These are phyloP conservation scores for Beauveria rudraprayagi DNA, from an alignment of 2,329 filamentous ascomycete species.

Conservation along the genomic window DNA sequence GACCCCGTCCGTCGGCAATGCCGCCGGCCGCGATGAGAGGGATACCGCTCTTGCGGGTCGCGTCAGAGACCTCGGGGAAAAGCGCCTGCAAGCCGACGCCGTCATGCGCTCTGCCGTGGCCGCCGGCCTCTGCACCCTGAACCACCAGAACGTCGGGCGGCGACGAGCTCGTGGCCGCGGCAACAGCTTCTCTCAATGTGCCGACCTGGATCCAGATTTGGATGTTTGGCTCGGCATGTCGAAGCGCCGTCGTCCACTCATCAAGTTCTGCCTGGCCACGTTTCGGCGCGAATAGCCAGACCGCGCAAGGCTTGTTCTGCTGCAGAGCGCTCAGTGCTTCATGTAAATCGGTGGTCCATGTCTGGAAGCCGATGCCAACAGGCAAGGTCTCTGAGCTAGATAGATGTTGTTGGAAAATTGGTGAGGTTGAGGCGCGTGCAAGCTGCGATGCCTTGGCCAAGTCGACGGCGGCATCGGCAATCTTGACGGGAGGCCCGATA, in stretches of 20 bases:
- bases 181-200: constrained; percentile 37
- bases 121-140: constrained; percentile 46
- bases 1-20: constrained; percentile 42
- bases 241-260: constrained; percentile 37
- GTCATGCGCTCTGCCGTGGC: constrained; percentile 39
- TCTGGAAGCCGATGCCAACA: constrained; percentile 39
- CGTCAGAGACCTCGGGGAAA: constrained; percentile 41
- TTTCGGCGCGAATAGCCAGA: constrained; percentile 40
- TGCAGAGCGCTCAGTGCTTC: constrained; percentile 22
- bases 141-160: constrained; percentile 43
- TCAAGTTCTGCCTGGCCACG: constrained; percentile 28
- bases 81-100: constrained; percentile 38
- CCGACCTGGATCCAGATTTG: constrained; percentile 48
- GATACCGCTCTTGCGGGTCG: constrained; percentile 26
- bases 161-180: constrained; percentile 25
- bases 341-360: constrained; percentile 34
- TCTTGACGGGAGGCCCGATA: constrained; percentile 31
- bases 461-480: constrained; percentile 23
- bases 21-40: constrained; percentile 45
- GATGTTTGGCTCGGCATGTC: constrained; percentile 30
- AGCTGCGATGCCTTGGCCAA: constrained; percentile 22
- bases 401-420: not conserved
- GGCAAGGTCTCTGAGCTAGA: constrained; percentile 24
- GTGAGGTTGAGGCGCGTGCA: constrained; percentile 15
- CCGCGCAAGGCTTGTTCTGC: constrained; percentile 27